Evolutionary conservation across 441 rosid genomes (phyloP), one percentile per base, ranked within the genome.

Genomic region (Populus hybrid): DNA sequence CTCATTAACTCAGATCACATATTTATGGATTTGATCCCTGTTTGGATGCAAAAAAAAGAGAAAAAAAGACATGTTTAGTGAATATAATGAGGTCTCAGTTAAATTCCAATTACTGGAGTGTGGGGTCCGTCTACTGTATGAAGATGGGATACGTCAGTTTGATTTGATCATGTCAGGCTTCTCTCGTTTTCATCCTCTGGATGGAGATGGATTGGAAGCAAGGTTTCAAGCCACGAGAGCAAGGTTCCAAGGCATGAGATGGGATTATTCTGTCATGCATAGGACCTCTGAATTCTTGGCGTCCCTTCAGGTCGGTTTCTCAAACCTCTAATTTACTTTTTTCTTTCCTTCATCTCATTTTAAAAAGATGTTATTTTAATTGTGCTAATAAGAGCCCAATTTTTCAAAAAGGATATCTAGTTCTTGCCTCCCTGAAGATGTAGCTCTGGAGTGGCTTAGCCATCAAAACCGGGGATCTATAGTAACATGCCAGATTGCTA

Each of bases 391-490:
- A 18, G 4, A 2, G 21, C 66, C n/a, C 0, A 24, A 24, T 24
- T 24, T 24, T 24, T 24, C 24, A 24, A 24, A 24, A 24, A 24
- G 24, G 7, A 9, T 23, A 32, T 18, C 68, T 6, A 57, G 10
- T 6, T 66, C 19, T 26, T 28, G 57, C 19, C 21, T 78, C 16
- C 72, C 78, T 24, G 82, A 79, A 53, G 10, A 11, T 0, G 4
- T 23, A 21, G 40, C 79, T 76, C 82, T 79, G 1, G 32, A 71
- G 23, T 82, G 80, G 78, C 74, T 82, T 63, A 11, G 14, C 26
- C 30, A 79, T 73, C 59, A 34, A 42, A 28, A 10, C 12, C 5
- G 2, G 6, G 78, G 76, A 12, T 40, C 34, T 40, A 71, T 73
- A 11, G 57, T 74, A 14, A 75, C 74, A 2, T 50, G 76, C 42